A percentile compares a stretch with the other conserved stretches of the same genome.
These are phyloP conservation scores for Fusarium sp. DNA, from an alignment of 2,329 filamentous ascomycete genomes.

Conservation along the genomic window DNA sequence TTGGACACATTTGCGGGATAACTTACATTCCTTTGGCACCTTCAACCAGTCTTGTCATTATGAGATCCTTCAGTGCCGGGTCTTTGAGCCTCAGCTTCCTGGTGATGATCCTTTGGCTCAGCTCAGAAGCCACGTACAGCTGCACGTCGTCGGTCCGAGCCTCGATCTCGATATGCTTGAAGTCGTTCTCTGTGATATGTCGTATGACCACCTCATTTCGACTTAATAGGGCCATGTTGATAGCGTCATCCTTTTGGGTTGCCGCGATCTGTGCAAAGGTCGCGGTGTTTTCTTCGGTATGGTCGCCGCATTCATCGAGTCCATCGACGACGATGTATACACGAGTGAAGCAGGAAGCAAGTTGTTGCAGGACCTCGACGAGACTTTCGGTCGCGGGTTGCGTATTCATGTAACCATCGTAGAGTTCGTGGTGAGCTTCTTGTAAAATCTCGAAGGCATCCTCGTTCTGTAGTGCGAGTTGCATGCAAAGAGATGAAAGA, in stretches of 20 bases:
- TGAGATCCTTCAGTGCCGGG: slow-evolving; percentile 16
- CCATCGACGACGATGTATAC: neutral
- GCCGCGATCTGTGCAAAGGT: neutral
- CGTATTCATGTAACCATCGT: neutral
- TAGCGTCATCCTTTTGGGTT: accelerated
- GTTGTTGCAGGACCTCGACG: accelerated
- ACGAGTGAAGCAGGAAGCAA: neutral
- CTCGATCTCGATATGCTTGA: neutral
- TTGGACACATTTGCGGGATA: accelerated
- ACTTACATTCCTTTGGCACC: slow-evolving; percentile 30
- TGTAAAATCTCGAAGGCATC: neutral
- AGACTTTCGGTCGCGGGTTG: neutral
- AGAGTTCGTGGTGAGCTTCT: neutral
- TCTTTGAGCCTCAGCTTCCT: neutral
- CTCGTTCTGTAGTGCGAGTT: neutral
- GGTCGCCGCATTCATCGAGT: slow-evolving; percentile 10
- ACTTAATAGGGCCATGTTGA: slow-evolving; percentile 15
- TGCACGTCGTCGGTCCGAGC: slow-evolving; percentile 12
- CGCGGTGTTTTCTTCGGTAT: neutral
- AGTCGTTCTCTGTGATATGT: accelerated
- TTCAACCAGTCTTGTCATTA: neutral
- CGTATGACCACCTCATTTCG: slow-evolving; percentile 19
- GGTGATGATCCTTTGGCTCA: slow-evolving; percentile 5
- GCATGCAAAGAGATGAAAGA: neutral
- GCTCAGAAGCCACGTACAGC: slow-evolving; percentile 20